phyloP scores from a whole-genome alignment of 768 basidiomycete genomes.

The Pluteus cervinus region DNA sequence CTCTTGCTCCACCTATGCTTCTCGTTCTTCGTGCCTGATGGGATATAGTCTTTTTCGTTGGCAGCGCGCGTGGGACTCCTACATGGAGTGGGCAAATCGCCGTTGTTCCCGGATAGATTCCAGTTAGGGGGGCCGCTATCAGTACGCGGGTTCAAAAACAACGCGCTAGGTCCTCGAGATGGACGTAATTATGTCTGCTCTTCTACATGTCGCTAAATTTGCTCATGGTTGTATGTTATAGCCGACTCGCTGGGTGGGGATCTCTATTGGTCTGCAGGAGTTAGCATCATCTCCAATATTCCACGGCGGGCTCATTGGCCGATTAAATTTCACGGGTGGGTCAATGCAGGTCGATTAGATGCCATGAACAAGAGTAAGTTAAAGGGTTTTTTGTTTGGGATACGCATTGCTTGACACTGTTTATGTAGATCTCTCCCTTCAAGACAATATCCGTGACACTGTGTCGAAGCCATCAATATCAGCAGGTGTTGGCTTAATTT shows the following conservation, averaged over 20 bases:
- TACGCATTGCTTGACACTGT: conserved; percentile 3
- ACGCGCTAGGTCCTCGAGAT: conserved; percentile 75
- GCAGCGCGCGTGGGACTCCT: conserved; percentile 69
- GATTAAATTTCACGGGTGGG: conserved; percentile 70
- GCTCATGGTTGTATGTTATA: conserved; percentile 19
- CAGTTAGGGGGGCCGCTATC: conserved; percentile 90
- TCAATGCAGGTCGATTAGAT: conserved; percentile 78
- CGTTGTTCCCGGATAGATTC: conserved; percentile 78
- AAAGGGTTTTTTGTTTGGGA: conserved; percentile 1
- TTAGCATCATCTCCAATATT: conserved; percentile 70
- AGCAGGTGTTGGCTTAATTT: conserved; percentile 78
- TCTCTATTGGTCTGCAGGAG: conserved; percentile 70
- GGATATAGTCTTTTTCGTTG: conserved; percentile 73
- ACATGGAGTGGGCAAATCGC: conserved; percentile 46
- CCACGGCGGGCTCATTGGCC: conserved; percentile 79
- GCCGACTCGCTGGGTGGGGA: conserved; percentile 87
- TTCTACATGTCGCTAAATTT: neutral
- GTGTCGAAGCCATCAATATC: conserved; percentile 63
- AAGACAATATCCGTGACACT: conserved; percentile 31
- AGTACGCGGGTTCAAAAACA: conserved; percentile 70
- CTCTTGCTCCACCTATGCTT: neutral
- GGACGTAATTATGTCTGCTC: conserved; percentile 39
- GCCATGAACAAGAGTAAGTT: conserved; percentile 48
- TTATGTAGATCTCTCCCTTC: conserved; percentile 27
- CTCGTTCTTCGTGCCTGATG: too few relatives aligned